Evolutionary conservation across 2,329 filamentous ascomycete genomes (phyloP), one percentile per base, ranked within the genome.

Genomic region (Pseudogymnoascus verrucosus): DNA sequence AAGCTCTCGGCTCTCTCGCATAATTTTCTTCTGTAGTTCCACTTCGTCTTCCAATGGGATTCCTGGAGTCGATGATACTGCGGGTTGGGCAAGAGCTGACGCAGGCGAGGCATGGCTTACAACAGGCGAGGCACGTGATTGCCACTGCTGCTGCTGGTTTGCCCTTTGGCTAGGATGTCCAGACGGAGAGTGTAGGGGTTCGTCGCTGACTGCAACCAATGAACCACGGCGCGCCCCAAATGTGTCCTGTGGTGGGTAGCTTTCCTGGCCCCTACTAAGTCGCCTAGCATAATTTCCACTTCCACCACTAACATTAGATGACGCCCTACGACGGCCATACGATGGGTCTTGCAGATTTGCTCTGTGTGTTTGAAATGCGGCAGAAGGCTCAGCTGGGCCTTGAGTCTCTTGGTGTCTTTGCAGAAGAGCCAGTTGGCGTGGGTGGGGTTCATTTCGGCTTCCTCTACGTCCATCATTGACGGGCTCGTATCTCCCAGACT

Each of bases 401-500:
- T 77, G 76, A 23, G 83, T 78, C 19, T 90, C 86, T 57, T 84
- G 79, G 39, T 84, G 83, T 57, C 93, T 82, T 73, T 97, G 93
- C 54, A 98, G 77, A 7, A 98, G 78, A 12, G 91, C 84, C 23
- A 91, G 89, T 67, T 93, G 88, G 60, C 89, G 85, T 64, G 84
- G 81, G 65, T 84, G 82, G 63, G 80, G 76, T 62, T 95, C 90
- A 63, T 86, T 84, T 61, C 89, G 85, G 31, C 89, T 86, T 16
- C 84, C 85, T 67, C 91, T 86, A 39, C 92, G 87, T 66, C 78
- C 80, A 63, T 96, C 91, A 62, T 84, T 80, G 3, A 93, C 93
- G 14, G 93, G 92, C 73, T 98, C 93, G 69, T 96, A 96, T 61
- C 91, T 88, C 16, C 93, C 93, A 62, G 91, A 96, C 63, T 96